phyloP scores from a whole-genome alignment of 495 filamentous ascomycete genomes.

The Glonium stellatum region DNA sequence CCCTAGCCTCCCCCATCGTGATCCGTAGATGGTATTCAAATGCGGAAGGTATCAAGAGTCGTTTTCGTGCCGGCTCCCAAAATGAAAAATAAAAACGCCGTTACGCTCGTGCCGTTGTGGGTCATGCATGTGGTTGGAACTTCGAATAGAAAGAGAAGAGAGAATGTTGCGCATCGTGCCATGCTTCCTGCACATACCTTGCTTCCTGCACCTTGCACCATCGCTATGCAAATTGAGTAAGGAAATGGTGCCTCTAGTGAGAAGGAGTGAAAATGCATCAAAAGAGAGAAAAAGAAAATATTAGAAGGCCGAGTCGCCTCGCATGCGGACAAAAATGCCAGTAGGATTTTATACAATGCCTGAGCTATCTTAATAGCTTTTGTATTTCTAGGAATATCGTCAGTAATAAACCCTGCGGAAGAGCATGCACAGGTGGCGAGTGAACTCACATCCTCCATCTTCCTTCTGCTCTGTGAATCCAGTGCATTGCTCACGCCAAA shows the following conservation, averaged over 20 bases:
- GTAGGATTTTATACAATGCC: not conserved
- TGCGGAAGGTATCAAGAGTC: not conserved
- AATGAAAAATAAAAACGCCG: too few relatives aligned
- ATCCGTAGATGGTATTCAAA: not conserved
- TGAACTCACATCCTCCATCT: conserved; percentile 77
- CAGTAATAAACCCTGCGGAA: not conserved
- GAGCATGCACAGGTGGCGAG: not conserved
- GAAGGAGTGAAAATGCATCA: not conserved
- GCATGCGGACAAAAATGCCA: not conserved
- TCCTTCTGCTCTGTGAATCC: conserved; percentile 73
- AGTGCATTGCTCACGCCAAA: conserved; percentile 90
- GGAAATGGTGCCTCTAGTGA: not conserved
- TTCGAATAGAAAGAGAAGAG: not conserved
- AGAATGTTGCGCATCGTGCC: not conserved
- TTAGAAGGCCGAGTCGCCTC: not conserved
- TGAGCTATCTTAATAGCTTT: not conserved
- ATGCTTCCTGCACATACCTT: too few relatives aligned
- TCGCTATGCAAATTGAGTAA: conserved; percentile 2
- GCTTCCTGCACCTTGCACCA: not conserved
- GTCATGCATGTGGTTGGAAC: not conserved
- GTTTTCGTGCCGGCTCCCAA: too few relatives aligned
- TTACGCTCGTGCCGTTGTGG: not conserved
- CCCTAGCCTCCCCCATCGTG: not conserved
- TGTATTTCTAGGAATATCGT: not conserved
- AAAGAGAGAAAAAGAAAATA: not conserved